These are phyloP conservation scores for Cenchrus fungigraminus DNA, from an alignment of 176 grass and related monocot genomes.

Conservation along the genomic window DNA sequence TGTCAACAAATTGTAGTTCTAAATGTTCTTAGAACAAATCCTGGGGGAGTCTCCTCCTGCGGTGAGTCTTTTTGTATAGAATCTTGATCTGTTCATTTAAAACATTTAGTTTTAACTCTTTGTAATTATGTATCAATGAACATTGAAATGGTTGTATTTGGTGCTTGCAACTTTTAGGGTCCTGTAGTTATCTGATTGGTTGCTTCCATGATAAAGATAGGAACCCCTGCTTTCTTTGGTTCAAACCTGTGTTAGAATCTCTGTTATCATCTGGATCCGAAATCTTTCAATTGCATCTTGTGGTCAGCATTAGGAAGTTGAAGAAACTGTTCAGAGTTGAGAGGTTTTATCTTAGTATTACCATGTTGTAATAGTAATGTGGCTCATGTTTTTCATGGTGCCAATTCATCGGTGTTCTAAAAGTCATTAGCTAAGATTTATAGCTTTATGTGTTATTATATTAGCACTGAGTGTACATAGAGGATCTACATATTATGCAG, in stretches of 20 bases:
- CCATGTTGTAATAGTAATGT: neutral
- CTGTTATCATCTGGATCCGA: neutral
- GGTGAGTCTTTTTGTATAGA: neutral
- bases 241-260: neutral
- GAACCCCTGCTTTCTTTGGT: neutral
- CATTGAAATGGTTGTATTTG: neutral
- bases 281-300: neutral
- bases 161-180: neutral
- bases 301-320: neutral
- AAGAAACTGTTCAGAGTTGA: constrained; percentile 2
- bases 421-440: neutral
- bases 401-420: neutral
- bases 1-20: neutral
- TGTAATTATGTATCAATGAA: neutral
- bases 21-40: neutral
- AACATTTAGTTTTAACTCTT: neutral
- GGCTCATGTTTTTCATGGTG: neutral
- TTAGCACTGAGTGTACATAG: neutral
- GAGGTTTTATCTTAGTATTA: constrained; percentile 13
- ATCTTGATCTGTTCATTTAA: neutral
- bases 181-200: neutral
- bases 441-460: neutral
- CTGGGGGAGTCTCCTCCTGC: no score
- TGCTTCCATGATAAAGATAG: neutral
- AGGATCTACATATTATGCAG: constrained; percentile 12